A percentile compares a stretch with the other conserved stretches of the same genome.
Evolutionary conservation across 345 rosid species (phyloP).

Genomic region (Arabidopsis suecica): DNA sequence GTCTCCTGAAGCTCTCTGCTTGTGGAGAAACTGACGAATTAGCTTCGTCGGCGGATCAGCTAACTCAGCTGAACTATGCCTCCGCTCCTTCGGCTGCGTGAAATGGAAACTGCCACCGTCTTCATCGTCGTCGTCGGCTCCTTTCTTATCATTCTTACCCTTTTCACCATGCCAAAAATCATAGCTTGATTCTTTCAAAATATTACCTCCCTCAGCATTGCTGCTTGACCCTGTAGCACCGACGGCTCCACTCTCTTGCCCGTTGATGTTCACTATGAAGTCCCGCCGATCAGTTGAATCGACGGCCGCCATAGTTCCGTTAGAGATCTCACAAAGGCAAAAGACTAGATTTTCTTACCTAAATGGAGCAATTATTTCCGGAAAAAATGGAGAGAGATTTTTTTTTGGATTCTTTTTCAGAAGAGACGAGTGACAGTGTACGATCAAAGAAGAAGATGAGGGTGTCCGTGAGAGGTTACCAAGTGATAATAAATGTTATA

Average conservation of each 20-base stretch:
- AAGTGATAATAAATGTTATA: conserved; percentile 16
- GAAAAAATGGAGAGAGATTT: background rate
- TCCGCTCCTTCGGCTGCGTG: conserved; percentile 19
- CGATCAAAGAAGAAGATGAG: conserved; percentile 27
- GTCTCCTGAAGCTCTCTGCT: conserved; percentile 48
- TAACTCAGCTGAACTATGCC: background rate
- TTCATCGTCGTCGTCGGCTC: conserved; percentile 10
- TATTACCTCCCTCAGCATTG: conserved; percentile 38
- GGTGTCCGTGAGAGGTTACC: background rate
- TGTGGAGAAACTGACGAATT: conserved; percentile 42
- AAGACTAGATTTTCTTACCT: background rate
- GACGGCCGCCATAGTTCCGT: conserved; percentile 50
- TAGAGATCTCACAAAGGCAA: conserved; percentile 2
- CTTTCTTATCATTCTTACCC: conserved; percentile 37
- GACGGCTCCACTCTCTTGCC: conserved; percentile 24
- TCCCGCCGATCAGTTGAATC: conserved; percentile 58
- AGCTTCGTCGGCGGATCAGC: conserved; percentile 46
- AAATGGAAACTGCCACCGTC: conserved; percentile 48
- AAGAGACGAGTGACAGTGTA: conserved; percentile 29
- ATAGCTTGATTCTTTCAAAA: conserved; percentile 53
- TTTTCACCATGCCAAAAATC: conserved; percentile 46
- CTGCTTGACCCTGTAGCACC: conserved; percentile 56
- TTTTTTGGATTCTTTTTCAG: background rate
- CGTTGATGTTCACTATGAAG: conserved; percentile 51
- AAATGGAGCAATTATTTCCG: background rate